phyloP scores from a whole-genome alignment of 495 filamentous ascomycete genomes.

The Penicillium pulvis region DNA sequence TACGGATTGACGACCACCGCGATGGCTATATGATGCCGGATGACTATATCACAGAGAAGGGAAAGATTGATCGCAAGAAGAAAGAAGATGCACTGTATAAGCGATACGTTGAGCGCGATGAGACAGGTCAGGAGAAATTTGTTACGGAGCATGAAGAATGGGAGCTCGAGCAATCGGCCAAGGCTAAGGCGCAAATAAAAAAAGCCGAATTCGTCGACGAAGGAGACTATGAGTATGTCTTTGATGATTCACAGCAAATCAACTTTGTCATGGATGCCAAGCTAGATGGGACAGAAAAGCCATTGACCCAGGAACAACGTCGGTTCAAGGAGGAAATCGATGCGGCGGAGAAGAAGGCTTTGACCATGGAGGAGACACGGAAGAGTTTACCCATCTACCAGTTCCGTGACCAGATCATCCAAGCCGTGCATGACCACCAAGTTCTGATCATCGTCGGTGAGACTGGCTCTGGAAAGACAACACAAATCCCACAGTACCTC shows the following conservation, averaged over 20 bases:
- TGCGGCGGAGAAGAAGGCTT: constrained; percentile 81
- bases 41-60: constrained; percentile 91
- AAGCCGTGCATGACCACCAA: constrained; percentile 75
- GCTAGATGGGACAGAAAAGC: constrained; percentile 66
- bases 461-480: constrained; percentile 87
- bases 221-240: constrained; percentile 91
- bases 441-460: constrained; percentile 79
- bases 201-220: constrained; percentile 74
- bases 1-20: constrained; percentile 85
- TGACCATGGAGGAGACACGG: constrained; percentile 85
- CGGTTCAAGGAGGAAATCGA: constrained; percentile 77
- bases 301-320: constrained; percentile 75
- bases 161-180: constrained; percentile 88
- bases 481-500: constrained; percentile 86
- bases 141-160: constrained; percentile 95
- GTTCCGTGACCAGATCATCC: constrained; percentile 74
- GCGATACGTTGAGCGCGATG: constrained; percentile 86
- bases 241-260: constrained; percentile 87
- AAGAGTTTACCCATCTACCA: constrained; percentile 90
- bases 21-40: constrained; percentile 95
- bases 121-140: constrained; percentile 84
- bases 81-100: constrained; percentile 90
- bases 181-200: constrained; percentile 85
- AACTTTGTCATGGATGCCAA: constrained; percentile 79
- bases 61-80: constrained; percentile 84